Percentiles rank a stretch among this genome's conserved stretches.
These are phyloP conservation scores for Xanthoconium purpureum DNA, from an alignment of 768 basidiomycete genomes.

Conservation along the genomic window DNA sequence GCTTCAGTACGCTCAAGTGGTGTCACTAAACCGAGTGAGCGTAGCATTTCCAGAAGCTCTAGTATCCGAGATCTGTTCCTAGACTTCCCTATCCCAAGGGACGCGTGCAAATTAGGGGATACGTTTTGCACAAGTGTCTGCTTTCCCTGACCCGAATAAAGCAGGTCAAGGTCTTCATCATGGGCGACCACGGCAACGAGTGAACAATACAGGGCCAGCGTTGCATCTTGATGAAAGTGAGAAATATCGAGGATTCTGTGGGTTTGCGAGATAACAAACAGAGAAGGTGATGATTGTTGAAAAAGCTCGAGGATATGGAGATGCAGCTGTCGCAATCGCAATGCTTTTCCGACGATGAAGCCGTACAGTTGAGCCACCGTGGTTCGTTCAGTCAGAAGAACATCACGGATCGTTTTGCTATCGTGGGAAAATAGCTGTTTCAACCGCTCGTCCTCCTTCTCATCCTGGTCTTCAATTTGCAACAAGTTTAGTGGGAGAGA, in stretches of 20 bases:
- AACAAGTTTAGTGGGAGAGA: conserved; percentile 43
- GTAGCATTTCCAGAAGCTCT: conserved; percentile 59
- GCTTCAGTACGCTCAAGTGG: conserved; percentile 52
- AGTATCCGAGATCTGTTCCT: conserved; percentile 58
- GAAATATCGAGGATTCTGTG: conserved; percentile 57
- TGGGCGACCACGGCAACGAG: conserved; percentile 56
- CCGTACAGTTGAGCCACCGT: conserved; percentile 75
- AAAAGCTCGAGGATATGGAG: conserved; percentile 50
- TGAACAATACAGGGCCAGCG: conserved; percentile 63
- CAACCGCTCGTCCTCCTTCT: conserved; percentile 43
- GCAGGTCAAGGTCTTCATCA: conserved; percentile 55
- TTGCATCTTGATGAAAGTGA: conserved; percentile 61
- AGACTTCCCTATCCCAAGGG: conserved; percentile 58
- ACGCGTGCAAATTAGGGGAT: conserved; percentile 45
- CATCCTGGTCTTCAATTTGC: conserved; percentile 44
- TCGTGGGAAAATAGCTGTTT: conserved; percentile 54
- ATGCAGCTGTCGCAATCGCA: conserved; percentile 65
- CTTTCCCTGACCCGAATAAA: conserved; percentile 47
- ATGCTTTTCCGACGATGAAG: conserved; percentile 62
- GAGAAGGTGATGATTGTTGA: conserved; percentile 36
- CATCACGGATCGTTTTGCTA: conserved; percentile 53
- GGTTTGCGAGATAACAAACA: conserved; percentile 48
- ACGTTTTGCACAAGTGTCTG: conserved; percentile 52
- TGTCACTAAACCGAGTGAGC: conserved; percentile 52
- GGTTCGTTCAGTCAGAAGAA: conserved; percentile 65